Base-by-base conservation (phyloP, 139 green algal genomes). In the Chlorella sp. region DNA sequence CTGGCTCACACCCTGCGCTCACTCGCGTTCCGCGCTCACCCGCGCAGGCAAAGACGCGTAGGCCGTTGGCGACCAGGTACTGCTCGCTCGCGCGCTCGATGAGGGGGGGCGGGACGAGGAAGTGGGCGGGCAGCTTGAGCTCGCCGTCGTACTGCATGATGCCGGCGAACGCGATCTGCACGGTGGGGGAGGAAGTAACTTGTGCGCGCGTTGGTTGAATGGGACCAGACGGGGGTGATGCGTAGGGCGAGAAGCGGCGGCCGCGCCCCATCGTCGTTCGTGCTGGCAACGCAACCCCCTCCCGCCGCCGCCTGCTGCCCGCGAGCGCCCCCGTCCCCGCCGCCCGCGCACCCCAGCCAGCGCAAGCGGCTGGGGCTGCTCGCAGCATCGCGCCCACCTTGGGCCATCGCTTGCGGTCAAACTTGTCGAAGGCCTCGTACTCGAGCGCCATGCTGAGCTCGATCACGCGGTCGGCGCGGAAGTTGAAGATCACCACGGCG, bases 61-160 rank as follows among this genome's bases (percentile, higher is more conserved):
- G 73, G 68, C 87, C 87, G 73, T 93, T 96, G 73, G 89, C 83
- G 9, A 88, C 90, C 35, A 98, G 83, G 79, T 93, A 98, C 80
- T 97, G 79, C 41, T 94, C 94, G 43, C 56, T 83, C 40, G 75
- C 67, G 19, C 53, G 59, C 25, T 86, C 62, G 74, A 98, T 98
- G 69, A 89, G 65, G 8, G 95, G 95, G 3, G 95, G 94, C 5
- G 93, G 88, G 62, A 98, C 72, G 68, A 98, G 90, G 88, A 87
- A 98, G 79, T 96, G 90, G 31, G 77, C 68, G 27, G 95, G 95
- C 71, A 98, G 90, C 74, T 93, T 89, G 36, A 98, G 84, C 74
- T 98, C 95, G 29, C 93, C 94, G 71, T 98, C 95, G 76, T 98
- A 98, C 81, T 98, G 93, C 93, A 98, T 98, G 86, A 98, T 93